Percentiles rank a stretch among this genome's conserved stretches.
phyloP scores from a whole-genome alignment of 768 basidiomycete species.

The Lactifluus echinatus region DNA sequence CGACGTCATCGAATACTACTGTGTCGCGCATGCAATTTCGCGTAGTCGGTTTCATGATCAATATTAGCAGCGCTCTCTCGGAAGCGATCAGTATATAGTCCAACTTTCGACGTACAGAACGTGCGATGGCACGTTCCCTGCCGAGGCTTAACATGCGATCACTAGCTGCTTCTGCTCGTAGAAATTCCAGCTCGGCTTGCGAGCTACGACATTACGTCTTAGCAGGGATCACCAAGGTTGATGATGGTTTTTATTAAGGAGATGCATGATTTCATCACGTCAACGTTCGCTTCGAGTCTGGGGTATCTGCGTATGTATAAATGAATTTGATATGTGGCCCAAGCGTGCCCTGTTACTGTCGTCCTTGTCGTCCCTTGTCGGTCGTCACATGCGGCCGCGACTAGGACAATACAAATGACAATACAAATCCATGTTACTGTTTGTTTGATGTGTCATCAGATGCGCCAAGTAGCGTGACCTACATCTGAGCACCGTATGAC shows the following conservation, averaged over 20 bases:
- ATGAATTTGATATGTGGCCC: not conserved
- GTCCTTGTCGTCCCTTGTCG: not conserved
- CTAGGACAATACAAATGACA: no score
- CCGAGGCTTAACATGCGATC: not conserved
- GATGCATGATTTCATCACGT: not conserved
- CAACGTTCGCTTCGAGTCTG: not conserved
- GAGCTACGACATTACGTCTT: not conserved
- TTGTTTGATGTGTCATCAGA: not conserved
- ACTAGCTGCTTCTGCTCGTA: not conserved
- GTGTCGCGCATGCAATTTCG: no score
- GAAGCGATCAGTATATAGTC: not conserved
- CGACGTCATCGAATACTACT: no score
- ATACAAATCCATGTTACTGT: no score
- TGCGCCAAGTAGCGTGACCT: not conserved
- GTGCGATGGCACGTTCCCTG: not conserved
- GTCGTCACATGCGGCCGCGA: no score
- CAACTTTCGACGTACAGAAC: not conserved
- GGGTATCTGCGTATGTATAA: not conserved
- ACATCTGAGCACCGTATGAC: not conserved
- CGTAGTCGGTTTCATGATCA: no score
- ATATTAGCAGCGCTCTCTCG: not conserved
- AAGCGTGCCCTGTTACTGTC: not conserved
- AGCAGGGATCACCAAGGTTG: not conserved
- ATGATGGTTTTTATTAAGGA: not conserved
- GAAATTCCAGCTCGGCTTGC: not conserved